These are phyloP conservation scores for Crithidia fasciculata DNA, from an alignment of 208 protist species.

Conservation along the genomic window DNA sequence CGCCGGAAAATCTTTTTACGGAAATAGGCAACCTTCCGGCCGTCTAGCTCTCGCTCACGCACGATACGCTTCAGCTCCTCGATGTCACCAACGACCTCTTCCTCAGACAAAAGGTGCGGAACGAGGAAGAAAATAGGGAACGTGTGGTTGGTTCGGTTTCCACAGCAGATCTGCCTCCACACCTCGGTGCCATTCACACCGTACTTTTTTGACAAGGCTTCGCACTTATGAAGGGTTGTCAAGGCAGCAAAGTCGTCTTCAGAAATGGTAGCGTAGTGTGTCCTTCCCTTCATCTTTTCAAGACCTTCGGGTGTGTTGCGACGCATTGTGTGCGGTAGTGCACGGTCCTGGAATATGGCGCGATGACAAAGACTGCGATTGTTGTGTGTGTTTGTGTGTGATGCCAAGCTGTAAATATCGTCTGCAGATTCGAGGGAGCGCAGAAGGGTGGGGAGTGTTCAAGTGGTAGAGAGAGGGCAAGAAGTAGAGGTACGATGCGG, in stretches of 20 bases:
- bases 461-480: too few species aligned
- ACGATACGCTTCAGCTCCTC: not conserved
- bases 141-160: slow-evolving; percentile 16
- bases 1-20: not conserved
- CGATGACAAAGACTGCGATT: too few species aligned
- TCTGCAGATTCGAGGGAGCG: too few species aligned
- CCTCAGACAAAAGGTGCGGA: slow-evolving; percentile 1
- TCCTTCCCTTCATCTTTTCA: slow-evolving; percentile 1
- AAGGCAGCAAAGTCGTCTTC: slow-evolving; percentile 1
- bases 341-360: too few species aligned
- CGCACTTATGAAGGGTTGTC: too few species aligned
- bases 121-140: slow-evolving; percentile 7
- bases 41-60: slow-evolving; percentile 16
- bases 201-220: not conserved
- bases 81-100: slow-evolving; percentile 9
- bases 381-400: too few species aligned
- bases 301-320: too few species aligned
- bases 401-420: too few species aligned
- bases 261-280: slow-evolving; percentile 26
- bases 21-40: not conserved
- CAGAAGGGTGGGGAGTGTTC: too few species aligned
- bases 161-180: not conserved
- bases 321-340: too few species aligned
- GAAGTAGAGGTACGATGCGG: too few species aligned
- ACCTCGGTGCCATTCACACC: not conserved